phyloP scores from a whole-genome alignment of 148 eudicot species.

The Rhododendron mucronatum region DNA sequence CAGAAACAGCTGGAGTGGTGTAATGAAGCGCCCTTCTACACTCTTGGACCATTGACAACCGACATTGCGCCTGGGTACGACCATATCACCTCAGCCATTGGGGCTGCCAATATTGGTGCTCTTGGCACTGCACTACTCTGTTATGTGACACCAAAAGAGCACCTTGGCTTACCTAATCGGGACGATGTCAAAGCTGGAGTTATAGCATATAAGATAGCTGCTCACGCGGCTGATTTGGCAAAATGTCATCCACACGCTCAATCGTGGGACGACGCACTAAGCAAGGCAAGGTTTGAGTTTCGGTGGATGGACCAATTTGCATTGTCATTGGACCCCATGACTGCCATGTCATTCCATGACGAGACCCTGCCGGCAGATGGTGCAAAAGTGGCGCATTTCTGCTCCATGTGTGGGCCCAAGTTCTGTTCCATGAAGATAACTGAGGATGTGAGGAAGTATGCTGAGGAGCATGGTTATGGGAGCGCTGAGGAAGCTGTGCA shows the following conservation, averaged over 20 bases:
- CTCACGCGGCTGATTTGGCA: conserved; percentile 97
- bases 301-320: conserved; percentile 99
- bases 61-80: conserved; percentile 98
- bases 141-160: conserved; percentile 98
- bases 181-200: conserved; percentile 98
- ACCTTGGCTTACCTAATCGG: conserved; percentile 89
- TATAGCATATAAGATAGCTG: conserved; percentile 92
- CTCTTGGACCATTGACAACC: conserved; percentile 93
- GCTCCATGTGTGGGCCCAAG: conserved; percentile 99
- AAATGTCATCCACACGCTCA: conserved; percentile 87
- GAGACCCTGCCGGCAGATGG: conserved; percentile 94
- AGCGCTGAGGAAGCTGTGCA: conserved; percentile 83
- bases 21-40: conserved; percentile 97
- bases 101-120: conserved; percentile 97
- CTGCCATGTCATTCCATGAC: conserved; percentile 96
- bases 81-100: conserved; percentile 97
- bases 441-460: conserved; percentile 91
- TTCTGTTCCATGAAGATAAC: conserved; percentile 99
- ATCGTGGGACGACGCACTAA: conserved; percentile 91
- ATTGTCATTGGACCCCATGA: conserved; percentile 86
- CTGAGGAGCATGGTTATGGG: conserved; percentile 97
- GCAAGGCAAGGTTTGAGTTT: conserved; percentile 97
- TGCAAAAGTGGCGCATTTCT: conserved; percentile 97
- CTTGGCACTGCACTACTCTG: conserved; percentile 95
- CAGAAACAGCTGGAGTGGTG: conserved; percentile 98